A percentile compares a stretch with the other conserved stretches of the same genome.
Conservation (phyloP, 371 early-diverging fungal species). For the Actinomucor elegans region DNA sequence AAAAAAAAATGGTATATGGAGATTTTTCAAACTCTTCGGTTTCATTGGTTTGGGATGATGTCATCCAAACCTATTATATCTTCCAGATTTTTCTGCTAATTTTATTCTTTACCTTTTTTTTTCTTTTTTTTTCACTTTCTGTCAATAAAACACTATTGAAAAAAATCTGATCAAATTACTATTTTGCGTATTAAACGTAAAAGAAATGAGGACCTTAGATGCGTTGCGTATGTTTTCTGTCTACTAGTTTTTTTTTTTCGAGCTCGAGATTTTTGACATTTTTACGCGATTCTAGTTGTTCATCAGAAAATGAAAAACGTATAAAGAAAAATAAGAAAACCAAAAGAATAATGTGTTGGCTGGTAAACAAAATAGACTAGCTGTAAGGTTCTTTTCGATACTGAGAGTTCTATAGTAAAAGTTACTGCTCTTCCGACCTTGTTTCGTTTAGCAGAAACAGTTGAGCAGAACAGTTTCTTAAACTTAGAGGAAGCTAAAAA, state of each 20-base stretch:
- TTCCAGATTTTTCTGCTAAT: no score
- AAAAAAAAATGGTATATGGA: neutral
- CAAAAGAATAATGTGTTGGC: slow-evolving; percentile 1
- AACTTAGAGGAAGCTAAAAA: slow-evolving; percentile 53
- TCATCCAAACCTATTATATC: no score
- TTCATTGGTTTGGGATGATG: no score
- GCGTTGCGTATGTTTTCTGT: slow-evolving; percentile 58
- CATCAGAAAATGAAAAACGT: slow-evolving; percentile 36
- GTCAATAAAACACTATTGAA: neutral
- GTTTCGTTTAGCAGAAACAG: slow-evolving; percentile 66
- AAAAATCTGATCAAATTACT: slow-evolving; percentile 41
- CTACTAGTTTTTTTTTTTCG: neutral
- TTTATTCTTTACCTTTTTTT: no score
- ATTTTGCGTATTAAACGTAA: slow-evolving; percentile 80
- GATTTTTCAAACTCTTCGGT: no score
- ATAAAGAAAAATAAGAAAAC: slow-evolving; percentile 14
- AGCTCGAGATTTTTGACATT: slow-evolving; percentile 2
- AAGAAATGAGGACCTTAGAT: slow-evolving; percentile 74
- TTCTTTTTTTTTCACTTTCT: no score
- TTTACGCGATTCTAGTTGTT: slow-evolving; percentile 24
- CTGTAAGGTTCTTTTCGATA: neutral
- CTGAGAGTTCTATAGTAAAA: slow-evolving; percentile 19
- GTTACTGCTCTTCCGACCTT: slow-evolving; percentile 45
- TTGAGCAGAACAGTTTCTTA: slow-evolving; percentile 59
- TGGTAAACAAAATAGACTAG: neutral